Evolutionary conservation across 129 eudicot species (phyloP), one percentile per base, ranked within the genome.

Genomic region (Helichrysum umbraculigerum): DNA sequence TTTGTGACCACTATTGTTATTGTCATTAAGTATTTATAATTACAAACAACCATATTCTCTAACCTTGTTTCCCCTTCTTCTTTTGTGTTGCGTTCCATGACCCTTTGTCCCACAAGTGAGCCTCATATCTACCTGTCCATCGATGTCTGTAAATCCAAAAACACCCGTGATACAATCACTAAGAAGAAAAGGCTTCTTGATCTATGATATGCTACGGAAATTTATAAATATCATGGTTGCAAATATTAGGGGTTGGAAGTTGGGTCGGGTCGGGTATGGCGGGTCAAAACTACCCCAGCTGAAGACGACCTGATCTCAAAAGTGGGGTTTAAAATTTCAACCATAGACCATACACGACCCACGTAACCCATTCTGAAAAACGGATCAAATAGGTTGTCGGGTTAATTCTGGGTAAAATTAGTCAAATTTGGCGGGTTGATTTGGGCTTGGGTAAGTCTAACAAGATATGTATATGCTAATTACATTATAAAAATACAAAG

Each of bases 41-140:
- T 41, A 9, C 47, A 41, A 41, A 68, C 9, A 14, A 52, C 65
- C 58, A 37, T 51, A 25, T 28, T 34, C 44, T 63, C 73, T 76
- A 57, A 88, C 96, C 97, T 91, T 91, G 97, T 80, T 88, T 91
- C 6, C 97, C 97, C 73, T 91, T 91, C 87, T 91, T 91, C 78
- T 83, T 91, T 82, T 91, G 97, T 35, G 97, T 88, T 7, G 73
- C 83, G 78, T 91, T 91, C 97, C 97, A 91, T 1, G 97, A 85
- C 71, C 88, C 92, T 87, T 91, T 91, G 79, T 91, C 97, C 97
- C 97, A 91, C 41, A 91, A 73, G 82, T 91, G 97, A 54, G 97
- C 97, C 79, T 91, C 97, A 65, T 79, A 91, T 29, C 96, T 83
- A 51, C 97, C 94, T 4, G 97, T 91, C 97, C 97, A 88, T 44